Evolutionary conservation across 306 rosid genomes (phyloP), one percentile per base, ranked within the genome.

Genomic region (Mucuna pruriens): DNA sequence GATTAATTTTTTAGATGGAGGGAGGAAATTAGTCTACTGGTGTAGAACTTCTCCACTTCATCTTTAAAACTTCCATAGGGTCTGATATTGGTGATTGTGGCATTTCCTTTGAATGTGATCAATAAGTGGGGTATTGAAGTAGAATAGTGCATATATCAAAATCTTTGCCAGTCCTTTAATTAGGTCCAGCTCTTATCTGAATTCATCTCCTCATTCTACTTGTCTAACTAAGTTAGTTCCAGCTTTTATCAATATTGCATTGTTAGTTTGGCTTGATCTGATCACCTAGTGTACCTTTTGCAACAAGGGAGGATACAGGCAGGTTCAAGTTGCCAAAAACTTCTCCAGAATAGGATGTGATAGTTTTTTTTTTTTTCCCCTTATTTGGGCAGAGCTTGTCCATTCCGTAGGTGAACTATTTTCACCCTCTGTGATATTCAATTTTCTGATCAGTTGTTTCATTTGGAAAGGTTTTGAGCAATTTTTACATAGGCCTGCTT

Each of bases 311-410:
- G 71, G 64, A 82, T 66, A 40, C 48, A 17, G 55, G 52, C 77
- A 51, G 66, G 67, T 36, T 71, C 62, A 71, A 25, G 49, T 31
- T 76, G 36, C 76, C 63, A 39, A 80, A 67, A 38, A 13, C 13
- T 19, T 63, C 34, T 62, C 29, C 17, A 9, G 71, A 77, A 65
- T 16, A 42, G 77, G 25, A 19, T 29, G 69, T 23, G 11, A 3
- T 11, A 9, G 4, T 38, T 6, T 15, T 6, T 46, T 62, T n/a
- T 33, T 5, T 5, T 33, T 5, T 5, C 2, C 13, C 5, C 22
- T 29, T 3, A 12, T 38, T 12, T 46, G 19, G 38, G 22, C 46
- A 68, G 64, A 51, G 61, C 48, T 55, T 60, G 55, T 49, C 58
- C 55, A 45, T 58, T 52, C 38, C 26, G 12, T n/a, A 57, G 49